Evolutionary conservation across 176 grass and related monocot species (phyloP), one percentile per base, ranked within the genome.

Genomic region (Oryza meridionalis): DNA sequence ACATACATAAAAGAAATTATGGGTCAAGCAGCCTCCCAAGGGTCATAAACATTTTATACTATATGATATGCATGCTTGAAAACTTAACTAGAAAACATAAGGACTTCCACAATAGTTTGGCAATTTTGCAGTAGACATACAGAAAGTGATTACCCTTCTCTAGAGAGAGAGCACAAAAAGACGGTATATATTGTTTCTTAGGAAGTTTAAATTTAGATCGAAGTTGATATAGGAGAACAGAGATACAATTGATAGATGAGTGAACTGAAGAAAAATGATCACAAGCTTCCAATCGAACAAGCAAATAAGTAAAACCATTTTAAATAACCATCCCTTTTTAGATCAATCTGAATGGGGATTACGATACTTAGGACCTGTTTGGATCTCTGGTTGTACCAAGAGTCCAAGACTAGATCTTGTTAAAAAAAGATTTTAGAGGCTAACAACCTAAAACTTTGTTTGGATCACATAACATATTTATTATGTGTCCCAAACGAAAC

Each of bases 1-100:
- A 80, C 12, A 73, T 9, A 86, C 64, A 11, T 78, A 78, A 70
- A 61, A 47, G 11, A 50, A 42, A 77, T 64, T 80, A 63, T 70
- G 31, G 11, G 67, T 62, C 58, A 73, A 86, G 37, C 26, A 83
- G 51, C 33, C 11, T 13, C 11, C 42, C 13, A 2, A 16, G 25
- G 1, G 9, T 14, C 6, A 17, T 32, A n/a, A 80, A 81, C 9
- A 37, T 37, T 37, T 37, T 72, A 33, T 37, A 37, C 35, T 37
- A 77, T 55, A 81, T 82, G 45, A 55, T 78, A 45, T 26, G 17
- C 8, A 11, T 50, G n/a, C 6, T 80, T 70, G 7, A 70, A 67
- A 85, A 33, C 53, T 51, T 38, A 80, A 75, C 25, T 55, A 31
- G 61, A 35, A 76, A 76, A 55, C 58, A 24, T 47, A 26, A 70